Evolutionary conservation across 805 yeast genomes (phyloP).

Genomic region (Candida manassasensis): DNA sequence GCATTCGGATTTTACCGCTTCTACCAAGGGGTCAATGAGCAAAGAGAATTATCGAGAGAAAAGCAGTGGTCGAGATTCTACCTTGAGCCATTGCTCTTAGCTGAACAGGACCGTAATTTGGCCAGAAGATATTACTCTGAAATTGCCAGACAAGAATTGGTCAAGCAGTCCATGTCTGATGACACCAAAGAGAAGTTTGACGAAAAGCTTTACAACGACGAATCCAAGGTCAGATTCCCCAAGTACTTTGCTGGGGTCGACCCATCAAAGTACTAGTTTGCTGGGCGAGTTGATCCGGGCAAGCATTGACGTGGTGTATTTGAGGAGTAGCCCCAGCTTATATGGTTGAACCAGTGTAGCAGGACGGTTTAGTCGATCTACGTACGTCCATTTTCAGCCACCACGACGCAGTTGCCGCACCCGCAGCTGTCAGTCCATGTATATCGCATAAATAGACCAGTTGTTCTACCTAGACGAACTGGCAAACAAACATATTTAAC

Average conservation of each 20-base stretch:
- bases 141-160: constrained; percentile 59
- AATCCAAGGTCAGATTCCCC: constrained; percentile 41
- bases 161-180: constrained; percentile 38
- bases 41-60: constrained; percentile 70
- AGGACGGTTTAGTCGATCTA: too few species aligned
- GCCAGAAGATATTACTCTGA: constrained; percentile 68
- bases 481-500: too few species aligned
- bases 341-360: too few species aligned
- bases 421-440: too few species aligned
- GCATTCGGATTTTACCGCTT: constrained; percentile 69
- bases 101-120: constrained; percentile 76
- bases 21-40: constrained; percentile 66
- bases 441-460: too few species aligned
- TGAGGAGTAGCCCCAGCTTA: too few species aligned
- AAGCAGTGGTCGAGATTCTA: constrained; percentile 72
- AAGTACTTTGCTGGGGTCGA: constrained; percentile 37
- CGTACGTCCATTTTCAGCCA: too few species aligned
- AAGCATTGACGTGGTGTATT: too few species aligned
- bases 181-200: constrained; percentile 38
- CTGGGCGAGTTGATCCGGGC: too few species aligned
- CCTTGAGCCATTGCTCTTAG: constrained; percentile 67
- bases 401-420: too few species aligned
- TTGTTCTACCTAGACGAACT: too few species aligned
- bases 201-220: constrained; percentile 39
- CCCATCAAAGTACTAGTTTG: constrained; percentile 22